Percentiles rank a stretch among this genome's conserved stretches.
These are phyloP conservation scores for Durotheca rogersii DNA, from an alignment of 495 filamentous ascomycete genomes.

Conservation along the genomic window DNA sequence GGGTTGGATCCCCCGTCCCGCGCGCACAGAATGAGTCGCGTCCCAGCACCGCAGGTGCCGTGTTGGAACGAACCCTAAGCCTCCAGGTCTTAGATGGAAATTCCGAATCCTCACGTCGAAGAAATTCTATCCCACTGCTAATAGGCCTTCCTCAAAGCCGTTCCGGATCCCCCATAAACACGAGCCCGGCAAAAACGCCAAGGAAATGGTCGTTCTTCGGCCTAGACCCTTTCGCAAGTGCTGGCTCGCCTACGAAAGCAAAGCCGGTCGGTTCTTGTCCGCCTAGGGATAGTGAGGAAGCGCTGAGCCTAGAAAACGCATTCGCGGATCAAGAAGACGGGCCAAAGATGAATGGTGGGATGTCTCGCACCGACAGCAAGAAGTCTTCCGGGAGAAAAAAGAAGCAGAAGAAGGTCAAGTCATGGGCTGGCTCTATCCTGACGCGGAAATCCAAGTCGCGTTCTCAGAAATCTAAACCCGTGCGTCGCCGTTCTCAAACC, in stretches of 20 bases:
- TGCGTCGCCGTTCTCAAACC: slow-evolving; percentile 40
- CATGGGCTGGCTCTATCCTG: slow-evolving; percentile 77
- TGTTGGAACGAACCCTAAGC: slow-evolving; percentile 49
- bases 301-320: not conserved
- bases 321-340: slow-evolving; percentile 19
- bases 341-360: not conserved
- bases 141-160: slow-evolving; percentile 35
- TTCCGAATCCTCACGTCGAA: slow-evolving; percentile 40
- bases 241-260: slow-evolving; percentile 44
- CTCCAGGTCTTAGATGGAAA: slow-evolving; percentile 35
- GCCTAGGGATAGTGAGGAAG: slow-evolving; percentile 36
- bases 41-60: slow-evolving; percentile 55
- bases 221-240: slow-evolving; percentile 45
- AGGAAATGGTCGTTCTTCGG: slow-evolving; percentile 59
- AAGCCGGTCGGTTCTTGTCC: slow-evolving; percentile 43
- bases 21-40: slow-evolving; percentile 40
- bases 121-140: slow-evolving; percentile 55
- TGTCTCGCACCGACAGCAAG: slow-evolving; percentile 29
- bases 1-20: slow-evolving; percentile 30
- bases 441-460: slow-evolving; percentile 61
- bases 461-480: slow-evolving; percentile 42
- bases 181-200: slow-evolving; percentile 48
- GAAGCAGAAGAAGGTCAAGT: slow-evolving; percentile 76
- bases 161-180: slow-evolving; percentile 33
- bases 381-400: slow-evolving; percentile 56